phyloP scores from a whole-genome alignment of 2,329 filamentous ascomycete species.

The Plectosphaerella sp. region DNA sequence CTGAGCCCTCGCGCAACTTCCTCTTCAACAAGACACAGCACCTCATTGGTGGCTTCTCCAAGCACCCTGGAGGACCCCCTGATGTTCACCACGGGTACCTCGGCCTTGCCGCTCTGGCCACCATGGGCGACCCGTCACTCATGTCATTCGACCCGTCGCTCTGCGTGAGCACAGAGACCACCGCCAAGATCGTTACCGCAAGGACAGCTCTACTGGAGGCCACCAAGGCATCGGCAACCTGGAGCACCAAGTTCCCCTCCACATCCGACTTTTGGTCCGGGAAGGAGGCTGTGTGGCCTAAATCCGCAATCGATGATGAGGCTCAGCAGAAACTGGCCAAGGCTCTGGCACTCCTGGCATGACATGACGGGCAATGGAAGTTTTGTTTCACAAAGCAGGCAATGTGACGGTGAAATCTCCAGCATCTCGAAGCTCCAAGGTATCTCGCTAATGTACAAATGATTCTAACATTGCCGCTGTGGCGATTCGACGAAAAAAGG shows the following conservation, averaged over 20 bases:
- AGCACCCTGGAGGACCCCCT: constrained; percentile 61
- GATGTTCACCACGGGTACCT: constrained; percentile 88
- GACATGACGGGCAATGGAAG: not conserved
- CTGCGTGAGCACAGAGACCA: constrained; percentile 64
- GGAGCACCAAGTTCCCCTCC: not conserved
- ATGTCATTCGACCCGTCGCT: constrained; percentile 69
- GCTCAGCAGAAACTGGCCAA: not conserved
- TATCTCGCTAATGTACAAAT: not conserved
- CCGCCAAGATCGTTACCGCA: constrained; percentile 42
- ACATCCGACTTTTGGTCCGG: not conserved
- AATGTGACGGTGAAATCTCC: too few relatives aligned
- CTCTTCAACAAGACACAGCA: constrained; percentile 85
- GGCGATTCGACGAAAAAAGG: not conserved
- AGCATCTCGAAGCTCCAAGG: not conserved
- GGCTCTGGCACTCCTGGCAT: not conserved
- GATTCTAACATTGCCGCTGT: not conserved
- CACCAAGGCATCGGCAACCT: not conserved
- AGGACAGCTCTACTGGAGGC: constrained; percentile 29
- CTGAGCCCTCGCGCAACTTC: constrained; percentile 64
- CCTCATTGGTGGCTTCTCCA: constrained; percentile 77
- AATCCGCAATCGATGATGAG: not conserved
- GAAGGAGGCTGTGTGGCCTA: not conserved
- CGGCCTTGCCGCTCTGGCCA: constrained; percentile 73
- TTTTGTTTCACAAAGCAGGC: too few relatives aligned
- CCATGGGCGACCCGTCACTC: constrained; percentile 66